Base-by-base conservation (phyloP, 495 filamentous ascomycete genomes). In the Glarea lozoyensis region DNA sequence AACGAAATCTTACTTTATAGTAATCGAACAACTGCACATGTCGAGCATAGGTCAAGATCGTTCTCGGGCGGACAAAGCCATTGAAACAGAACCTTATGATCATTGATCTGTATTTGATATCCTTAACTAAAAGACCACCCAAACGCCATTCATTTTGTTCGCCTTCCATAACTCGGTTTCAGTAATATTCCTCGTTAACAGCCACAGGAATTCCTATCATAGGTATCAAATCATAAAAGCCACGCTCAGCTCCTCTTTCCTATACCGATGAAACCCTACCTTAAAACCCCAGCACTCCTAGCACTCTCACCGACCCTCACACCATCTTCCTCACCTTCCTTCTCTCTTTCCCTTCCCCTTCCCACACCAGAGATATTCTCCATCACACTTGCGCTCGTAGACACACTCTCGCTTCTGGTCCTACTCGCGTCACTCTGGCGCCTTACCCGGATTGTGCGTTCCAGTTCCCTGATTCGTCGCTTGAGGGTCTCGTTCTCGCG, bases 401-500 rank as follows among this genome's bases (percentile, higher is more conserved):
- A 67, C 44, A 54, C 63, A 37, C 53, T 64, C 46, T 62, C 69
- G 53, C 60, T 68, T 43, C 56, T 54, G 11, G 37, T 37, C 33
- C 60, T 44, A 38, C 64, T 64, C 1, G 59, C 55, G 46, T 69
- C 68, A 42, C 67, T 68, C 21, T 60, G 62, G 43, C 68, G 56
- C 13, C 66, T 61, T 5, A 67, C 65, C 4, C 65, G 62, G 30
- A 76, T 52, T 42, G 58, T 56, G 10, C 68, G 56, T 53, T 94
- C 88, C 22, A 93, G 62, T 46, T 89, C 86, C 37, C 79, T 71
- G 17, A 95, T 76, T 16, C 85, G 73, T 37, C 72, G 67, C 52
- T 81, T 81, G 33, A 95, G 66, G 27, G 67, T 58, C 42, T 93
- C 88, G 54, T 95, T 95, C 64, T 95, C 88, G 9, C 71, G 65